Conservation (phyloP, 331 rosid species). For the Acacia pycnantha region DNA sequence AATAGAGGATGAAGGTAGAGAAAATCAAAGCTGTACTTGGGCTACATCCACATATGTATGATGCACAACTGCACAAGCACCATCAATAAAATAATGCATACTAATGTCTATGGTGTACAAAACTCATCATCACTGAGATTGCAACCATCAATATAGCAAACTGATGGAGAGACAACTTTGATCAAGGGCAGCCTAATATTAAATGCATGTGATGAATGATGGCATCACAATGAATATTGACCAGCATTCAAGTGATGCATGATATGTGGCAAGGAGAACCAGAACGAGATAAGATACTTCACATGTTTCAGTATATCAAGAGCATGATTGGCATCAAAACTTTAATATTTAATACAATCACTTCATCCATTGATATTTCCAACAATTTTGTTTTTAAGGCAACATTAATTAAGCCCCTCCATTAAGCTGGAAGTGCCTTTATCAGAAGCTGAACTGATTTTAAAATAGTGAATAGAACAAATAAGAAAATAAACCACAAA, state of each 20-base stretch:
- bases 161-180: not conserved
- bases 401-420: not conserved
- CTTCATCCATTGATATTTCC: constrained; percentile 12
- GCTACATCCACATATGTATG: not conserved
- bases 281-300: constrained; percentile 4
- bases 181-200: not conserved
- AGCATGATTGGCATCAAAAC: not conserved
- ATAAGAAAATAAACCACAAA: not conserved
- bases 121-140: not conserved
- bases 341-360: not conserved
- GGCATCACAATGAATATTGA: constrained; percentile 2
- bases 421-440: constrained; percentile 1
- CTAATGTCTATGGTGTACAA: not conserved
- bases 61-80: constrained; percentile 1
- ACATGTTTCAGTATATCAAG: constrained; percentile 12
- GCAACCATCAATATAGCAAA: not conserved
- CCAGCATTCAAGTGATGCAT: constrained; percentile 4
- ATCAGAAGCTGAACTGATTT: constrained; percentile 17
- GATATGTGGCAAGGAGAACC: not conserved
- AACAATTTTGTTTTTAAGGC: not conserved
- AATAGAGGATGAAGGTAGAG: constrained; percentile 8
- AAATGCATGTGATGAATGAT: not conserved
- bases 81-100: not conserved
- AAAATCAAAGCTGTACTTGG: not conserved
- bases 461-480: constrained; percentile 14